phyloP scores from a whole-genome alignment of 441 rosid genomes.

The Viola pubescens region DNA sequence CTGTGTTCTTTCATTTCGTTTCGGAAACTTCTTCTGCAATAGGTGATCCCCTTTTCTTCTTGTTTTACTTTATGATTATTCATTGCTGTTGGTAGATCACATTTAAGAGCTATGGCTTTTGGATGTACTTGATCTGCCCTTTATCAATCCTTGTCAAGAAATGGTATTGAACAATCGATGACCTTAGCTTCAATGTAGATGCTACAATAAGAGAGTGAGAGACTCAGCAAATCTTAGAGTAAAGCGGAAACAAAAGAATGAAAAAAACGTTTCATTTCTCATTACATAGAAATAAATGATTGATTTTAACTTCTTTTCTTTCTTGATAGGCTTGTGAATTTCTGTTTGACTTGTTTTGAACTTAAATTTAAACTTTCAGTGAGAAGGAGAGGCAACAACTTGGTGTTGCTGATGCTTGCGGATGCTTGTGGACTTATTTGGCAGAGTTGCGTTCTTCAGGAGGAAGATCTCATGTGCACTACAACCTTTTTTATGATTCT shows the following conservation, averaged over 20 bases:
- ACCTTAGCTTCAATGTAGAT: neutral
- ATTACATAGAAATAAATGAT: neutral
- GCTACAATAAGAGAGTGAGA: neutral
- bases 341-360: too few species aligned
- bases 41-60: slow-evolving; percentile 37
- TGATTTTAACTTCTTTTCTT: neutral
- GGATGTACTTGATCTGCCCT: slow-evolving; percentile 3
- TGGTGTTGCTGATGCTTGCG: slow-evolving; percentile 61
- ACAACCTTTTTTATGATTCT: slow-evolving; percentile 74
- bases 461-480: slow-evolving; percentile 62
- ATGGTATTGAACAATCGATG: neutral
- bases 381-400: slow-evolving; percentile 81
- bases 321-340: neutral
- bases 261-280: neutral
- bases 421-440: slow-evolving; percentile 87
- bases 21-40: slow-evolving; percentile 93
- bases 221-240: neutral
- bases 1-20: slow-evolving; percentile 81
- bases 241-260: neutral
- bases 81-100: neutral
- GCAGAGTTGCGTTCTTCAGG: slow-evolving; percentile 56
- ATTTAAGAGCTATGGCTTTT: neutral
- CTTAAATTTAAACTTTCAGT: slow-evolving; percentile 36
- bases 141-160: neutral
- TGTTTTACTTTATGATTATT: neutral